phyloP scores from a whole-genome alignment of 768 basidiomycete genomes.

The Holtermannia corniformis region DNA sequence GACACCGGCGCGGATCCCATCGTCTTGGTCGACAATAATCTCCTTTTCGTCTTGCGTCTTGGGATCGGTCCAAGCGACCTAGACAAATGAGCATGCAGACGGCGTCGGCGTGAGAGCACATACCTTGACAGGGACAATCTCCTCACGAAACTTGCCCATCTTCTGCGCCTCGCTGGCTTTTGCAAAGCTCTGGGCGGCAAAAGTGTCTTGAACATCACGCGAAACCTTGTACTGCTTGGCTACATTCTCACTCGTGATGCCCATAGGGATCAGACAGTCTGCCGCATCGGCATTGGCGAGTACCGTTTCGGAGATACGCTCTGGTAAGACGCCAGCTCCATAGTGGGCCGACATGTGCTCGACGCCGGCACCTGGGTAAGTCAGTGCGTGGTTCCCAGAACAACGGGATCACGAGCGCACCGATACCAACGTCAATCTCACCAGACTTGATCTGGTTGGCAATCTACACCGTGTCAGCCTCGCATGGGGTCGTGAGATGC shows the following conservation, averaged over 20 bases:
- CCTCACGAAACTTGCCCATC: constrained; percentile 65
- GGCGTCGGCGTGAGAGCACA: constrained; percentile 4
- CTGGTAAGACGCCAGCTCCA: constrained; percentile 44
- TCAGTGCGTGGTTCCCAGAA: not conserved
- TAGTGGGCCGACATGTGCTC: constrained; percentile 45
- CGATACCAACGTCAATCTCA: constrained; percentile 78
- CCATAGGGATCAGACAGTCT: constrained; percentile 59
- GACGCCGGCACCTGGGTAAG: constrained; percentile 41
- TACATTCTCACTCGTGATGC: constrained; percentile 49
- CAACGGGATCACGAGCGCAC: constrained; percentile 29
- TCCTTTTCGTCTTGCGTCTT: constrained; percentile 50
- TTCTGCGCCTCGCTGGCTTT: constrained; percentile 60
- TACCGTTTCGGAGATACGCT: constrained; percentile 48
- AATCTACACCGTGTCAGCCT: constrained; percentile 43
- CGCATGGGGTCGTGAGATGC: not conserved
- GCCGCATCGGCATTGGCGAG: constrained; percentile 52
- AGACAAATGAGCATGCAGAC: not conserved
- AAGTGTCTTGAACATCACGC: constrained; percentile 76
- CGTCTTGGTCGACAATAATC: constrained; percentile 59
- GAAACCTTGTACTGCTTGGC: constrained; percentile 50
- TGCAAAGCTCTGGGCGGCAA: constrained; percentile 76
- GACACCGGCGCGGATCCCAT: constrained; percentile 78
- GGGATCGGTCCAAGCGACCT: constrained; percentile 45
- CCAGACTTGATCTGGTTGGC: constrained; percentile 76
- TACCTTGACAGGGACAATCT: constrained; percentile 75